These are phyloP conservation scores for Rhodamnia rubescens DNA, from an alignment of 345 rosid genomes.

Conservation along the genomic window DNA sequence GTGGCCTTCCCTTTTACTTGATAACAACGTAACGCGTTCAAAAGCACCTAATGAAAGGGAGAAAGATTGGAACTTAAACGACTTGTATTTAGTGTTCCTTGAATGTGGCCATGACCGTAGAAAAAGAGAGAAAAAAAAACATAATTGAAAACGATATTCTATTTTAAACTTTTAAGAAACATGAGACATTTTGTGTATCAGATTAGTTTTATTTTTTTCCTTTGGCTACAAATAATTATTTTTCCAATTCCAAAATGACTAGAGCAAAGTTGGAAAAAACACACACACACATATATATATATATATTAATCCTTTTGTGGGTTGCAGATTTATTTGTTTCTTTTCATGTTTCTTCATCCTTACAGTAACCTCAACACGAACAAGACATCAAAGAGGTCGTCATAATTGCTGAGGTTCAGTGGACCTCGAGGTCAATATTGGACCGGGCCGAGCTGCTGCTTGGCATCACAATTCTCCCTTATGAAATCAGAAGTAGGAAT, in stretches of 20 bases:
- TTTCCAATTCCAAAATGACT: background rate
- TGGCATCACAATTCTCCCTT: background rate
- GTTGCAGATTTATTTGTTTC: background rate
- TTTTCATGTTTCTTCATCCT: background rate
- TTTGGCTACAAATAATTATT: background rate
- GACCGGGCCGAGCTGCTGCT: background rate
- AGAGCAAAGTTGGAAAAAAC: background rate
- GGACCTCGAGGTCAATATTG: background rate
- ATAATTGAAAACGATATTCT: background rate
- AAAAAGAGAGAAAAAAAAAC: background rate
- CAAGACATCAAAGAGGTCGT: background rate
- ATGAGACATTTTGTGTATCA: background rate
- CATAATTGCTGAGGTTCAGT: background rate
- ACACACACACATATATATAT: no score
- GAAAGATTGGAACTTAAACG: background rate
- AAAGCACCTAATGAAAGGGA: background rate
- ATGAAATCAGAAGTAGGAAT: background rate
- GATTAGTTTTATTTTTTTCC: background rate
- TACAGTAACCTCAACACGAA: background rate
- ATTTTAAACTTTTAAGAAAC: background rate
- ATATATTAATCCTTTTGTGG: no score
- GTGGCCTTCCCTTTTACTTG: background rate
- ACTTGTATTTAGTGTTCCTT: no score
- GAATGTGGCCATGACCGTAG: background rate
- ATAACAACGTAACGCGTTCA: background rate